Conservation (phyloP, 306 rosid genomes). For the Quercus gilva region DNA sequence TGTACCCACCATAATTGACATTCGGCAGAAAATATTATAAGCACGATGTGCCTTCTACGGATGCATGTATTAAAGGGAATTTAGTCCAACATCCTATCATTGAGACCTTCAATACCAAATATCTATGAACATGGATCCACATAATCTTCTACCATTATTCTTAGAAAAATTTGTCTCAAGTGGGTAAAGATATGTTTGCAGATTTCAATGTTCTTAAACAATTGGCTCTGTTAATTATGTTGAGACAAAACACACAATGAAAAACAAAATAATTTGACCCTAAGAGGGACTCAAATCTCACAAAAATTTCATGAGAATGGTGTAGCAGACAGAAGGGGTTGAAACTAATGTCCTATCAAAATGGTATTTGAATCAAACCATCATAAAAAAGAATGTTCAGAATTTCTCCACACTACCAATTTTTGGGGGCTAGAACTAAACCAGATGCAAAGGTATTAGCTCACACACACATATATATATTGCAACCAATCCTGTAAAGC, state of each 20-base stretch:
- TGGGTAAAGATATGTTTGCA: not conserved
- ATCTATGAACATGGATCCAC: conserved; percentile 5
- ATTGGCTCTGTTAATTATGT: not conserved
- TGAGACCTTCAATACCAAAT: conserved; percentile 16
- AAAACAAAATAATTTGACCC: not conserved
- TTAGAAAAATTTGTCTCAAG: not conserved
- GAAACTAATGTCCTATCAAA: not conserved
- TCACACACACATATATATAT: not conserved
- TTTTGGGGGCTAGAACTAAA: not conserved
- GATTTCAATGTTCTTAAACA: not conserved
- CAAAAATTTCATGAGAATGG: not conserved
- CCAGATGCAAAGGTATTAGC: not conserved
- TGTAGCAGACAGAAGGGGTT: too few relatives aligned
- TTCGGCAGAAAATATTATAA: conserved; percentile 15
- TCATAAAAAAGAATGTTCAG: too few relatives aligned
- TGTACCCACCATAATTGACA: conserved; percentile 39
- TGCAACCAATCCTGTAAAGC: not conserved
- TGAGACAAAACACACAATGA: conserved; percentile 7
- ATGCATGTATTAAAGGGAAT: conserved; percentile 20
- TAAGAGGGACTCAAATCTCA: not conserved
- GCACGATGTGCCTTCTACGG: conserved; percentile 11
- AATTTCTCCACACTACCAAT: too few relatives aligned
- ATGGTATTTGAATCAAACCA: too few relatives aligned
- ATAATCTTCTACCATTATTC: not conserved
- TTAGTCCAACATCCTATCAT: conserved; percentile 41